Evolutionary conservation across 2,329 filamentous ascomycete genomes (phyloP), one percentile per base, ranked within the genome.

Genomic region (Xylaria sp.): DNA sequence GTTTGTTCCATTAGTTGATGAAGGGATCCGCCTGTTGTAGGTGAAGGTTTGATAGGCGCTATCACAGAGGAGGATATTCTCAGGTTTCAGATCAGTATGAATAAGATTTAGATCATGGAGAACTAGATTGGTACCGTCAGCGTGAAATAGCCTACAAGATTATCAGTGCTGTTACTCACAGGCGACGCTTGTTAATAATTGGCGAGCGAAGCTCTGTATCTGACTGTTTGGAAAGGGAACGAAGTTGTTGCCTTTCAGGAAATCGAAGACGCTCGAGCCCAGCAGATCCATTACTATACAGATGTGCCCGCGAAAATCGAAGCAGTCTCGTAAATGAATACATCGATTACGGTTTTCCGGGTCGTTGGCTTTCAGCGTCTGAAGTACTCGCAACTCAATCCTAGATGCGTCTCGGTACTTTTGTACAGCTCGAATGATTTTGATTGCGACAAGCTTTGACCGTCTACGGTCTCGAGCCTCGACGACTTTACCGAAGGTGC

Each of bases 171-270:
- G 34, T 20, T 50, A 89, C 93, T 86, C 84, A 97, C 94, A 99
- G 68, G 96, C 96, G 77, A 99, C 97, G 77, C 95, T 98, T n/a
- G 95, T 98, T 70, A 99, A 92, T 18, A 99, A 85, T 79, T 99
- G 96, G 59, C 95, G 90, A 57, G 96, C 96, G 85, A 99, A 98
- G 79, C 89, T 95, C 81, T 98, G 96, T 68, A 99, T 99, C 81
- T 99, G 96, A 74, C 94, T 98, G 85, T 97, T 98, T 13, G 96
- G 96, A 78, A 99, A 99, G 0, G 96, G 96, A 20, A 97, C 94
- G 78, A 99, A 99, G 73, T 89, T 88, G 78, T 98, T 98, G 77
- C 91, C 91, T 84, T 99, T 99, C 57, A 99, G 86, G 76, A 99
- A 99, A 82, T 99, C 96, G 79, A 99, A 99, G 62, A 99, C 95